Base-by-base conservation (phyloP, 768 basidiomycete genomes). In the Lactarius pseudohatsudake region DNA sequence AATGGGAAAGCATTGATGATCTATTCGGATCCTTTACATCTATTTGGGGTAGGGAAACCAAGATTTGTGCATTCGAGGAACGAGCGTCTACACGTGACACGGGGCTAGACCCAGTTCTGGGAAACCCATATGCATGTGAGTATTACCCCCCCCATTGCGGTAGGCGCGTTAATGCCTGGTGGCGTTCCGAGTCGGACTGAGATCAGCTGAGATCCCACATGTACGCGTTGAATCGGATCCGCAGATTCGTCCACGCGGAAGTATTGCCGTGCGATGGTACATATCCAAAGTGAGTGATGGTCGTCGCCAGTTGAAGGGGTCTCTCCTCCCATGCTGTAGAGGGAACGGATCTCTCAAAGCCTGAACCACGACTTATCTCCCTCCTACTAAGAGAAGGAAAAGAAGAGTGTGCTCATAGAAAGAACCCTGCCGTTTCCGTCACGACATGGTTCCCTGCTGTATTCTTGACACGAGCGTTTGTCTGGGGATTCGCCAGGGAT, bases 111-210 rank as follows among this genome's bases (percentile, higher is more conserved):
- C 36, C 32, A 32, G 32, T 32, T 32, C 32, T 32, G 32, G 32
- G 32, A 32, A 47, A 38, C 13, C 36, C 36, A 36, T 36, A 38
- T 13, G 32, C 38, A 40, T 7, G 57, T 45, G 34, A 57, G 56
- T 13, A 22, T n/a, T 41, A 11, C 34, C 38, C 26, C 26, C 26
- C 26, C 26, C 41, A 18, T n/a, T 32, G 5, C 26, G 26, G 45
- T 9, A 38, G 8, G 36, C 47, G 38, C 13, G 5, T 41, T 36
- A 40, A 60, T 45, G 22, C 61, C 40, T 50, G 61, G 56, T 55
- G 28, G 50, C 30, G 41, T 45, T 55, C 66, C 61, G 50, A 45
- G 41, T 66, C 65, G 61, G 65, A 66, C 38, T 26, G 28, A 32
- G 20, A 59, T 59, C 36, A 60, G 62, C 38, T 26, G 28, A 32